Base-by-base conservation (phyloP, 306 rosid species). In the Quillaja saponaria region DNA sequence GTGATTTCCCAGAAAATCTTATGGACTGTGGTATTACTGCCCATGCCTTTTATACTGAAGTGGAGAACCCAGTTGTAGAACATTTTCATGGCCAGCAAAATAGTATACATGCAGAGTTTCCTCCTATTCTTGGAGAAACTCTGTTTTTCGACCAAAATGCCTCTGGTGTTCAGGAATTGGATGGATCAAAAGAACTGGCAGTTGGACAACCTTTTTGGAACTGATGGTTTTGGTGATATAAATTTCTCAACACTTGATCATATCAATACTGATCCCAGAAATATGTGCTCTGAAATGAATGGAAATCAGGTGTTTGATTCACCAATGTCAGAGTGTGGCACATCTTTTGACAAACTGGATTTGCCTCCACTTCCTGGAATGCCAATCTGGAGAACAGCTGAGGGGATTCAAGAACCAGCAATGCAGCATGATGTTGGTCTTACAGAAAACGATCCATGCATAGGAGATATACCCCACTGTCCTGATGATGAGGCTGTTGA, bases 351-450 rank as follows among this genome's bases (percentile, higher is more conserved):
- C 71, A 68, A 74, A 68, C 58, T 81, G 69, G 85, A 81, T 62
- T 80, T 72, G 56, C 68, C 95, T 71, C 82, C 87, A 58, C 86
- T 86, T 71, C 81, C 80, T 65, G 92, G 78, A 60, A 61, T 82
- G 71, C 65, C 85, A 31, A 72, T 71, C n/a, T 88, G 95, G 96
- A 75, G 73, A 67, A 65, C 84, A 63, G 76, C 60, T 13, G 79
- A 49, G 56, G 44, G 42, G 55, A 50, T 72, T 46, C 61, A 84
- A 59, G 80, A 75, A 49, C 42, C 82, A 48, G 63, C 68, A 21
- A 63, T 66, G 78, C 76, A 73, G 2, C 61, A 61, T 55, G 74
- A 82, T 67, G 54, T 66, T 49, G 68, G 61, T 39, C 61, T 52
- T 60, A 28, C 54, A 55, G 73, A 72, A 47, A 69, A 67, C 13